Evolutionary conservation across 2,329 filamentous ascomycete species (phyloP), one percentile per base, ranked within the genome.

Genomic region (Scedosporium minutisporum): DNA sequence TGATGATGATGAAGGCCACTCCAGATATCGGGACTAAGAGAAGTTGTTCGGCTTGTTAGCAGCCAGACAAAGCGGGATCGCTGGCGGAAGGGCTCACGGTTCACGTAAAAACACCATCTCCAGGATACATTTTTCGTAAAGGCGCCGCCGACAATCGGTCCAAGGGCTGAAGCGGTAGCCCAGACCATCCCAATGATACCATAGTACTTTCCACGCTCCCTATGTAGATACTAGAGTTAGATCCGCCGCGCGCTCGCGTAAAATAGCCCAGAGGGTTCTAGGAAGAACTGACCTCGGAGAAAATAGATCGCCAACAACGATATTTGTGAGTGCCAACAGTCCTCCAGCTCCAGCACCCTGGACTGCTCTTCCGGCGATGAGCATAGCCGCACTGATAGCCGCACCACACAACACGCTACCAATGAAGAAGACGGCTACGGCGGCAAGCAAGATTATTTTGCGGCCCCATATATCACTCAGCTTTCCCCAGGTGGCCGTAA

Each of bases 151-250:
- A 88, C 72, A 1, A 87, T 76, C 0, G 87, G 88, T 0, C 88
- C 88, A n/a, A 89, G 73, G 0, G 82, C 82, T 42, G 80, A 82
- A 3, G 87, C 86, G 21, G 88, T 70, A 1, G 86, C 86, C 88
- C 88, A 86, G 0, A 89, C 82, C 60, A 86, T 79, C 4, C 85
- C 86, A 62, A 88, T 82, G 57, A 90, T 73, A 0, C 86, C 87
- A 68, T 85, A 87, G 68, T 86, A 83, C 27, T 41, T 59, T 3
- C 41, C 57, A 42, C 29, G 41, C 16, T 44, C 57, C 41, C 46
- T 62, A 59, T 29, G 63, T 63, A 48, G 42, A 60, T 91, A 79
- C 70, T 92, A 89, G 70, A 69, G 44, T 48, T 21, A 48, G 44
- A 18, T 23, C 3, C 44, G 16, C 4, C n/a, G 6, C 6, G 16